A percentile compares a stretch with the other conserved stretches of the same genome.
Conservation (phyloP, 306 rosid species). For the Lathyrus oleraceus region DNA sequence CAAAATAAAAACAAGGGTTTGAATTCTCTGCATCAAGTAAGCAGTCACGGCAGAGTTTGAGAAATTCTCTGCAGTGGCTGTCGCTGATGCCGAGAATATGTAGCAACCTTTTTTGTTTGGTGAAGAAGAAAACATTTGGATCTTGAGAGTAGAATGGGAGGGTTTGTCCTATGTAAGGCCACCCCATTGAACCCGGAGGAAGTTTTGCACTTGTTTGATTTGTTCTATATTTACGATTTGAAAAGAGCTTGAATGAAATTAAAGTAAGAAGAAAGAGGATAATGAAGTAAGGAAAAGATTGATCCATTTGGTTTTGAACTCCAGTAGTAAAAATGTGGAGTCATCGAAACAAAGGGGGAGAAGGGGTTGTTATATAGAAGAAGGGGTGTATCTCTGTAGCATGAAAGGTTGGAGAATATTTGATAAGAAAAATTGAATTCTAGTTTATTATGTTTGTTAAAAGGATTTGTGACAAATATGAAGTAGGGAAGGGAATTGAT, state of each 20-base stretch:
- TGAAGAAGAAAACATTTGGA: constrained; percentile 66
- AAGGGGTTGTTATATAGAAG: constrained; percentile 41
- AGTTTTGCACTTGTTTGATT: constrained; percentile 45
- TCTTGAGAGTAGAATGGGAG: constrained; percentile 76
- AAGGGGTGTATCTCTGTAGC: background rate
- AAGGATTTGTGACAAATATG: background rate
- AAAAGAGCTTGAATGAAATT: constrained; percentile 34
- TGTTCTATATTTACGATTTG: constrained; percentile 27
- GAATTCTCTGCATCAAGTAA: background rate
- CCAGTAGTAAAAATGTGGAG: constrained; percentile 5
- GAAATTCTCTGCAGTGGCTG: background rate
- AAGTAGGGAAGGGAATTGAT: constrained; percentile 25
- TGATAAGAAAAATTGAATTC: background rate
- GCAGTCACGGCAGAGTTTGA: background rate
- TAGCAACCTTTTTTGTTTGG: constrained; percentile 70
- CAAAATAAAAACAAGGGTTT: background rate
- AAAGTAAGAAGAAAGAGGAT: constrained; percentile 42
- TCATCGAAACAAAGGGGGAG: constrained; percentile 11
- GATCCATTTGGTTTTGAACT: constrained; percentile 50
- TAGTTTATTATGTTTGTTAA: background rate
- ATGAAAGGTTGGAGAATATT: background rate
- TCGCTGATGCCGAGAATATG: background rate
- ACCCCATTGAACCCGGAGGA: constrained; percentile 97
- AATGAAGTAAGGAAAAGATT: constrained; percentile 31
- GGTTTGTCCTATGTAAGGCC: constrained; percentile 92